Percentiles rank a stretch among this genome's conserved stretches.
These are phyloP conservation scores for Pseudogymnoascus sp. DNA, from an alignment of 2,329 filamentous ascomycete genomes.

Conservation along the genomic window DNA sequence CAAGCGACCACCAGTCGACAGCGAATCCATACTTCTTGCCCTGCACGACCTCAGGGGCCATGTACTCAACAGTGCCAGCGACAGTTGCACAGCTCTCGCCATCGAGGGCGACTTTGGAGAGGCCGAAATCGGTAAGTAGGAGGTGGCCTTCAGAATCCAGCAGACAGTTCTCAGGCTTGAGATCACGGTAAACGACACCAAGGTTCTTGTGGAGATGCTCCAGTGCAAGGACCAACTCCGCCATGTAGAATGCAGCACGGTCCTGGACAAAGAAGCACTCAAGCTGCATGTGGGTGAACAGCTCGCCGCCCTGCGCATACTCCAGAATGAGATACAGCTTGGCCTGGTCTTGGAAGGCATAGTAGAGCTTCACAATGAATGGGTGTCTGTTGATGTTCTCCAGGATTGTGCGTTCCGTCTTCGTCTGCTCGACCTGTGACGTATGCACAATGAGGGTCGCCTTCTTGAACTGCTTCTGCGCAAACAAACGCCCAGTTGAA, in stretches of 20 bases:
- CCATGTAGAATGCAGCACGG: slow-evolving; percentile 94
- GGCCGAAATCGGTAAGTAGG: slow-evolving; percentile 89
- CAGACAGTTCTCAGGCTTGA: slow-evolving; percentile 97
- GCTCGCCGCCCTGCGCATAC: slow-evolving; percentile 92
- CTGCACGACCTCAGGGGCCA: slow-evolving; percentile 91
- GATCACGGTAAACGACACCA: slow-evolving; percentile 90
- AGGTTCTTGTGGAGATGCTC: slow-evolving; percentile 88
- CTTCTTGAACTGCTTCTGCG: slow-evolving; percentile 98
- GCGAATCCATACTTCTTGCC: slow-evolving; percentile 87
- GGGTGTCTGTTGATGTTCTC: slow-evolving; percentile 95
- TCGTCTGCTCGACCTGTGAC: slow-evolving; percentile 92
- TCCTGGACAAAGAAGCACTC: slow-evolving; percentile 94
- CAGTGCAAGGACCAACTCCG: slow-evolving; percentile 89
- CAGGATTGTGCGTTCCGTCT: slow-evolving; percentile 89
- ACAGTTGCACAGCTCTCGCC: slow-evolving; percentile 72
- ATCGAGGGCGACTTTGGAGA: slow-evolving; percentile 87
- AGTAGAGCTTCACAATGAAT: slow-evolving; percentile 96
- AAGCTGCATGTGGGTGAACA: slow-evolving; percentile 89
- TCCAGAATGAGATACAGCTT: slow-evolving; percentile 96
- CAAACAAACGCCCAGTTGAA: slow-evolving; percentile 79
- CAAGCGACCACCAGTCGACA: slow-evolving; percentile 98
- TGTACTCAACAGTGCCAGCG: slow-evolving; percentile 94
- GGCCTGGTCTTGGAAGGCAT: slow-evolving; percentile 96
- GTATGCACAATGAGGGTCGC: slow-evolving; percentile 92
- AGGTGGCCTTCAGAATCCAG: slow-evolving; percentile 87